These are phyloP conservation scores for Taiwanofungus camphoratus DNA, from an alignment of 1,284 basidiomycete genomes.

Conservation along the genomic window DNA sequence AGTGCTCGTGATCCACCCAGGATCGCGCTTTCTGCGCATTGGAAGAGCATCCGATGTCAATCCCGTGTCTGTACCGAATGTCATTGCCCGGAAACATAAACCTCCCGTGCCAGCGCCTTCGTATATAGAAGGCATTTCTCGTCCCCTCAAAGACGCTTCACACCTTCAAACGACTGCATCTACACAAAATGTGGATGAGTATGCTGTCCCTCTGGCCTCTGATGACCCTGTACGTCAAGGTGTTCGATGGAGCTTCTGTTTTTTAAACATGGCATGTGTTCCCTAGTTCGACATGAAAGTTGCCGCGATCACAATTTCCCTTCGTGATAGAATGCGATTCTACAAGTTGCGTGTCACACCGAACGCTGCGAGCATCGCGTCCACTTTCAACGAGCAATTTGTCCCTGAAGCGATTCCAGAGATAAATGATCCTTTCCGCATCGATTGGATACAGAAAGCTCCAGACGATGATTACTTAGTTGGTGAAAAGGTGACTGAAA, in stretches of 20 bases:
- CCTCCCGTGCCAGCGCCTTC: constrained; percentile 35
- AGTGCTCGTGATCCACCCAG: constrained; percentile 90
- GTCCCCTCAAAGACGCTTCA: constrained; percentile 38
- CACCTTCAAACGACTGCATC: constrained; percentile 18
- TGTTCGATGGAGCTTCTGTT: not conserved
- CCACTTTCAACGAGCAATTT: constrained; percentile 72
- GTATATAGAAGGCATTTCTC: constrained; percentile 46
- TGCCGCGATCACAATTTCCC: constrained; percentile 63
- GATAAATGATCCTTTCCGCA: constrained; percentile 71
- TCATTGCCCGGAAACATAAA: constrained; percentile 66
- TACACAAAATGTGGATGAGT: constrained; percentile 37
- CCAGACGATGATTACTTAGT: constrained; percentile 47
- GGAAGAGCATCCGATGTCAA: constrained; percentile 88
- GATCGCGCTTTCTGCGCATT: constrained; percentile 82
- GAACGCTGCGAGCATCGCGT: constrained; percentile 66
- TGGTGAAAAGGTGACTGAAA: constrained; percentile 58
- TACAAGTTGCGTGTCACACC: constrained; percentile 81
- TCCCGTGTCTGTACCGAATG: constrained; percentile 69
- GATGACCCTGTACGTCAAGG: constrained; percentile 56
- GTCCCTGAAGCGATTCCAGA: constrained; percentile 79
- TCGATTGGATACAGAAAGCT: constrained; percentile 72
- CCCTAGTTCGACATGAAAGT: constrained; percentile 69
- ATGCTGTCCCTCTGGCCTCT: constrained; percentile 36
- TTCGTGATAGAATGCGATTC: constrained; percentile 82
- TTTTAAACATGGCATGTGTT: constrained; percentile 1